These are phyloP conservation scores for Entelexis sorbosivorans DNA, from an alignment of 1,139 yeast species.

Conservation along the genomic window DNA sequence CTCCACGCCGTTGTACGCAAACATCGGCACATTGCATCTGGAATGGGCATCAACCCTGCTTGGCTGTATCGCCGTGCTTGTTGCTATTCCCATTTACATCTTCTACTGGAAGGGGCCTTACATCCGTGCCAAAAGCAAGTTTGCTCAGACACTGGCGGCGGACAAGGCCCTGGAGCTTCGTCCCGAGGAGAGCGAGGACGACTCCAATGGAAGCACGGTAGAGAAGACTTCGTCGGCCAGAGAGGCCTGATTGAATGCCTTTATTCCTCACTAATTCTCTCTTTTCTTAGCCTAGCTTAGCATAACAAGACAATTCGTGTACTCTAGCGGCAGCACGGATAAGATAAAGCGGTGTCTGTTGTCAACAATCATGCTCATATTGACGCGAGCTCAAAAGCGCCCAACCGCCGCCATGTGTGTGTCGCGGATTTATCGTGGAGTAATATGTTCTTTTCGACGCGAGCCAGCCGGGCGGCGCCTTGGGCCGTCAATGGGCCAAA, in stretches of 20 bases:
- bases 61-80: conserved; percentile 16
- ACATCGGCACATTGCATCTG: conserved; percentile 16
- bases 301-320: too few species aligned
- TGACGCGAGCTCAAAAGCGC: too few species aligned
- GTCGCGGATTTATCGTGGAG: too few species aligned
- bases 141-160: conserved; percentile 20
- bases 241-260: background rate
- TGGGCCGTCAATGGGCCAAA: too few species aligned
- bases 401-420: too few species aligned
- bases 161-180: conserved; percentile 12
- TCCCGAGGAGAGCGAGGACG: conserved; percentile 5
- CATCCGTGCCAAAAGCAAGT: conserved; percentile 17
- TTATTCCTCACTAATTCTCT: too few species aligned
- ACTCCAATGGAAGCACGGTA: background rate
- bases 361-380: too few species aligned
- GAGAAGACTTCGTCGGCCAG: background rate
- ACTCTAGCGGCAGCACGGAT: too few species aligned
- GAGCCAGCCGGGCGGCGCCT: too few species aligned
- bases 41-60: conserved; percentile 20
- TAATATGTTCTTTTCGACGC: too few species aligned
- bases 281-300: too few species aligned
- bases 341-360: too few species aligned
- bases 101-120: conserved; percentile 21
- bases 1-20: conserved; percentile 17
- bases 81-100: conserved; percentile 19